Conservation (phyloP, 2,329 filamentous ascomycete genomes). For the Zelopaecilomyces penicillatus region DNA sequence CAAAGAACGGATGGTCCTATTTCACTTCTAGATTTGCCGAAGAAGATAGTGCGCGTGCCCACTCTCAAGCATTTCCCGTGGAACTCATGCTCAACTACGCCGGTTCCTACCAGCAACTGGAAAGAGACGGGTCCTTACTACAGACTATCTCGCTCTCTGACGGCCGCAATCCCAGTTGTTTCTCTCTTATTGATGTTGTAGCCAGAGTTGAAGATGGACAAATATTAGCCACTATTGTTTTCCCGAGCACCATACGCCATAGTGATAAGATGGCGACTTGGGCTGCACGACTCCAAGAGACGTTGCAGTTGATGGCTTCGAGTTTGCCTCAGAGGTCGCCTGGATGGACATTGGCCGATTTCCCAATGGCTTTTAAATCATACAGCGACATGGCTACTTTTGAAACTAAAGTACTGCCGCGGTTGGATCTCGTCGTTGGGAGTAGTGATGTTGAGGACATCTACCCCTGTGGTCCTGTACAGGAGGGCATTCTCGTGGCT, state of each 20-base stretch:
- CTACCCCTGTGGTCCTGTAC: background rate
- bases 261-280: background rate
- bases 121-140: conserved; percentile 19
- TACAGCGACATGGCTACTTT: background rate
- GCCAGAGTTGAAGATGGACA: background rate
- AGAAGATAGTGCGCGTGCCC: background rate
- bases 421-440: background rate
- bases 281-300: background rate
- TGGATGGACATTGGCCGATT: background rate
- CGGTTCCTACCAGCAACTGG: conserved; percentile 34
- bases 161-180: background rate
- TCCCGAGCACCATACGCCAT: background rate
- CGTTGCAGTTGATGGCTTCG: background rate
- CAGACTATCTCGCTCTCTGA: background rate
- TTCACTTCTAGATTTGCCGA: background rate
- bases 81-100: conserved; percentile 40
- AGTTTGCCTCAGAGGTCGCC: background rate
- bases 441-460: background rate
- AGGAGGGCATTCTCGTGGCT: background rate
- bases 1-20: background rate
- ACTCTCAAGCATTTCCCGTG: conserved; percentile 13
- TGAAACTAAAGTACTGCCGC: background rate
- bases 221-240: background rate
- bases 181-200: background rate
- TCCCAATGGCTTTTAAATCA: background rate